A percentile compares a stretch with the other conserved stretches of the same genome.
Conservation (phyloP, 1,284 basidiomycete genomes). For the Tylopilus sp. region DNA sequence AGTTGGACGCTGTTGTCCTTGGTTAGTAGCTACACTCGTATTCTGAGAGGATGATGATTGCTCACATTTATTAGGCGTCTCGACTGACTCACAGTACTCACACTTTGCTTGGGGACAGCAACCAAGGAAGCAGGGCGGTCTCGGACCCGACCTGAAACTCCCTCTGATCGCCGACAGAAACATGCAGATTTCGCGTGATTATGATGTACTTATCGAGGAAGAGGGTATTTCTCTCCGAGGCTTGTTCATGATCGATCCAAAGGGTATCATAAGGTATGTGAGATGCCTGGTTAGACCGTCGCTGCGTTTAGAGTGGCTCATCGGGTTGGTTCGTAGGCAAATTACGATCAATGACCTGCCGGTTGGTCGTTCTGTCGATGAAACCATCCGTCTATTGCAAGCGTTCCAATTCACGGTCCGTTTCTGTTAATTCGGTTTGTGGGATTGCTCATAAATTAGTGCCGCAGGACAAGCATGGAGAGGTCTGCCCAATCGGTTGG, state of each 20-base stretch:
- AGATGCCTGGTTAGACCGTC: no score
- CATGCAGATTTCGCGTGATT: constrained; percentile 68
- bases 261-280: constrained; percentile 65
- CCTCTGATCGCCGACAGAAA: constrained; percentile 70
- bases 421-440: constrained; percentile 9
- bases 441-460: neutral
- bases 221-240: constrained; percentile 82
- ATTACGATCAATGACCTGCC: constrained; percentile 87
- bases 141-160: constrained; percentile 80
- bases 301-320: neutral
- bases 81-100: constrained; percentile 84
- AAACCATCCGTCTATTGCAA: constrained; percentile 83
- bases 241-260: constrained; percentile 86
- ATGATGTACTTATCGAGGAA: constrained; percentile 82
- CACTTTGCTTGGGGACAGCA: constrained; percentile 85
- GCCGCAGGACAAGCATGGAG: constrained; percentile 73
- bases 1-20: constrained; percentile 70
- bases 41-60: neutral
- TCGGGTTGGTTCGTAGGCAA: constrained; percentile 47
- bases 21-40: constrained; percentile 40
- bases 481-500: constrained; percentile 91
- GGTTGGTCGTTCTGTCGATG: constrained; percentile 86
- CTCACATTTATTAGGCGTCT: constrained; percentile 47
- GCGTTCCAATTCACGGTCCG: constrained; percentile 85
- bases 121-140: constrained; percentile 76